Evolutionary conservation across 2,329 filamentous ascomycete genomes (phyloP).

Genomic region (Ploettnerulaceae sp.): DNA sequence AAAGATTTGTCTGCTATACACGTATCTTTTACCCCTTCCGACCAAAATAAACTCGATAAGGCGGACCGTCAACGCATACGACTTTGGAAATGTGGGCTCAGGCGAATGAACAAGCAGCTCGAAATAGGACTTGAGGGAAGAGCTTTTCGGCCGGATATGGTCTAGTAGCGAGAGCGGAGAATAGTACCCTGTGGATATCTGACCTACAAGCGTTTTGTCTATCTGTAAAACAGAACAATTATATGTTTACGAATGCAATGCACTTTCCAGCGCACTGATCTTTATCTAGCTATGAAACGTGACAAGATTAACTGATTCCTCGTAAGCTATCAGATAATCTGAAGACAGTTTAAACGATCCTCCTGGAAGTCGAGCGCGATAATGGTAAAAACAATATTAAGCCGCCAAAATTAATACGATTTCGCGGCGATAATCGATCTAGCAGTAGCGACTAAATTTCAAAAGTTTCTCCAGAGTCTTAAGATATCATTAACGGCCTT

Average conservation of each 20-base stretch:
- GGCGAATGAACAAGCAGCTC: background rate
- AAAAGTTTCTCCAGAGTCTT: too few relatives aligned
- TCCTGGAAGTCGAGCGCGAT: too few relatives aligned
- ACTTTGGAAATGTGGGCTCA: background rate
- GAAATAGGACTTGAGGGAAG: background rate
- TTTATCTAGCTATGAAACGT: background rate
- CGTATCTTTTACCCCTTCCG: background rate
- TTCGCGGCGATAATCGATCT: too few relatives aligned
- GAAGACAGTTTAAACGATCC: too few relatives aligned
- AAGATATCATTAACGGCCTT: too few relatives aligned
- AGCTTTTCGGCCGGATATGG: background rate
- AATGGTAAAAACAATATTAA: too few relatives aligned
- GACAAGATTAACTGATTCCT: too few relatives aligned
- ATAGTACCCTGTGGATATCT: background rate
- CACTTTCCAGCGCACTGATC: background rate
- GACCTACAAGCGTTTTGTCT: too few relatives aligned
- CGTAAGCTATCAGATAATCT: too few relatives aligned
- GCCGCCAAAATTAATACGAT: too few relatives aligned
- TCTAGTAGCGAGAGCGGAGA: background rate
- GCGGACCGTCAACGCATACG: background rate
- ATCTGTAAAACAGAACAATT: background rate
- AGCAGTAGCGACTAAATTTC: too few relatives aligned
- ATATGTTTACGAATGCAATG: background rate
- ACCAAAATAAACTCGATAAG: background rate
- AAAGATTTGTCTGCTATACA: background rate